Evolutionary conservation across 2,329 filamentous ascomycete genomes (phyloP), one percentile per base, ranked within the genome.

Genomic region (Trichoderma citrinoviride): DNA sequence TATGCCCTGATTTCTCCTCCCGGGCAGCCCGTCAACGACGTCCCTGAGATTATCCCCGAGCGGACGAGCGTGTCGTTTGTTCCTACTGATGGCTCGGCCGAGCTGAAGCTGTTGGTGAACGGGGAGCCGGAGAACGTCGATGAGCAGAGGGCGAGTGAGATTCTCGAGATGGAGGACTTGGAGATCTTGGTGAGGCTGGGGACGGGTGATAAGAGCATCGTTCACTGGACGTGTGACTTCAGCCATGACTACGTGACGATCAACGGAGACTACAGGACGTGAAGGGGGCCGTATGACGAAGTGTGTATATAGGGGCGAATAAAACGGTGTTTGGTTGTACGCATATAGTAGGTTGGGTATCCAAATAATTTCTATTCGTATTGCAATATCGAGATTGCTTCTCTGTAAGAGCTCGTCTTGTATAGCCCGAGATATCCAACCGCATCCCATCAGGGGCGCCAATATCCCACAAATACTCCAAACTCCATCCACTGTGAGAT

Each of bases 161-260:
- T 96, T 61, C 77, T 96, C 57, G 87, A 91, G 70, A 84, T 86
- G 68, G 90, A 93, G 74, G 89, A 95, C 73, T 76, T 95, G 67
- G 90, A 94, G 78, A 93, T 96, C 67, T 75, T 90, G 43, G 90
- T 96, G 5, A 83, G 83, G 65, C 75, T 96, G 62, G 90, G 90
- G 27, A 90, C 89, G 52, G 88, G 87, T 46, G 80, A 83, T 40
- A 83, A 88, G 73, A 85, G 89, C 75, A 88, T 89, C 1, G 86
- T 87, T 5, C 91, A 92, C 75, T 95, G 90, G 87, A 95, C 91
- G 44, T 95, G 92, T 73, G 92, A 96, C 75, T 92, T 93, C 70
- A 92, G 89, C 73, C 90, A 93, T 73, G 90, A 93, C 81, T 96
- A 87, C 73, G 86, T 86, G 43, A 86, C 85, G 5, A 89, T 89